These are phyloP conservation scores for Graphilbum fragrans DNA, from an alignment of 2,329 filamentous ascomycete species.

Conservation along the genomic window DNA sequence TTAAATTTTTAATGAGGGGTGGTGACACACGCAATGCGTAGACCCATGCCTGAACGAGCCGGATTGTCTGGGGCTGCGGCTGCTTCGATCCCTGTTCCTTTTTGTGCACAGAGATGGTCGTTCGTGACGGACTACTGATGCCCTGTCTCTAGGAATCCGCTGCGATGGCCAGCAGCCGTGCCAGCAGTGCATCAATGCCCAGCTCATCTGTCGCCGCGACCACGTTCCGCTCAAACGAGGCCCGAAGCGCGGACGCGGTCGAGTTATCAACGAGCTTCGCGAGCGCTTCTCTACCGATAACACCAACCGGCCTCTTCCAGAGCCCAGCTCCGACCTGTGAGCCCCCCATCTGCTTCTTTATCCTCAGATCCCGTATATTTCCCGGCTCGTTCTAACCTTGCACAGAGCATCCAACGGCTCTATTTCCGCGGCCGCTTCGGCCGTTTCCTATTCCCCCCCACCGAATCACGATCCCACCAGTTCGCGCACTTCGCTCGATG, in stretches of 20 bases:
- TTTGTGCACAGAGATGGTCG: too few relatives aligned
- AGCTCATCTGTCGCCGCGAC: constrained; percentile 51
- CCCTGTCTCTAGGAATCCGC: constrained; percentile 23
- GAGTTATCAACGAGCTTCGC: constrained; percentile 50
- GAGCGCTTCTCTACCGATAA: constrained; percentile 14
- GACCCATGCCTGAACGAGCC: too few relatives aligned
- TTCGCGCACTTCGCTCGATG: constrained; percentile 20
- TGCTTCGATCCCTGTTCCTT: too few relatives aligned
- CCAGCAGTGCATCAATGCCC: constrained; percentile 47
- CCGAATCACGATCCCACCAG: constrained; percentile 13
- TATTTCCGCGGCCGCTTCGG: too few relatives aligned
- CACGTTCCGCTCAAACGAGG: constrained; percentile 53
- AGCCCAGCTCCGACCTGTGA: constrained; percentile 20
- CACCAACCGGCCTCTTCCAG: constrained; percentile 25
- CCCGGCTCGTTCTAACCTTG: neutral
- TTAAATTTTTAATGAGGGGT: too few relatives aligned
- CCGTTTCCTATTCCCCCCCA: neutral
- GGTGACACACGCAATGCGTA: too few relatives aligned
- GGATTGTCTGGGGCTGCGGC: too few relatives aligned
- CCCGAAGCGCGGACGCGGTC: constrained; percentile 48
- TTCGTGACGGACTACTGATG: too few relatives aligned
- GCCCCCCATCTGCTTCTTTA: neutral
- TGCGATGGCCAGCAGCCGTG: constrained; percentile 38
- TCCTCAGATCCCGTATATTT: neutral
- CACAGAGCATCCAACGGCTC: too few relatives aligned